These are phyloP conservation scores for Lophium mytilinum DNA, from an alignment of 495 filamentous ascomycete species.

Conservation along the genomic window DNA sequence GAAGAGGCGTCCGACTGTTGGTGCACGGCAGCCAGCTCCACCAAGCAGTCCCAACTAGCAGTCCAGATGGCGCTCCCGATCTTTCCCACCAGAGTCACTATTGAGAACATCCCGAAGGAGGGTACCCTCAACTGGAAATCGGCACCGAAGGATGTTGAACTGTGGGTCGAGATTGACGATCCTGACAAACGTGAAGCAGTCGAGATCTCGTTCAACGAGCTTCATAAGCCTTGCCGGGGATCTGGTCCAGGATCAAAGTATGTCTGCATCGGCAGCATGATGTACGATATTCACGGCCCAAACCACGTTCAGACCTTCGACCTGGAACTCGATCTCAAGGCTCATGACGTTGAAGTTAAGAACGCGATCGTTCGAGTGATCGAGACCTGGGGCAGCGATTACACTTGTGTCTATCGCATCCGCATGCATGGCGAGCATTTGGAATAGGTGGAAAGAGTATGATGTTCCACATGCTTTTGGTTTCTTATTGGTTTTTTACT, in stretches of 20 bases:
- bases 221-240: neutral
- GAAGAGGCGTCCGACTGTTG: constrained; percentile 59
- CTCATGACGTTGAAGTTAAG: constrained; percentile 31
- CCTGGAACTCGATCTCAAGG: constrained; percentile 37
- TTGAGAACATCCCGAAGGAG: constrained; percentile 53
- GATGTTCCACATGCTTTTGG: too few relatives aligned
- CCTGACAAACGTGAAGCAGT: constrained; percentile 11
- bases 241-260: constrained; percentile 27
- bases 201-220: constrained; percentile 1
- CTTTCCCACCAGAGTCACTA: constrained; percentile 47
- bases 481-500: too few relatives aligned
- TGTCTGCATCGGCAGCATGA: constrained; percentile 46
- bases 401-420: constrained; percentile 57
- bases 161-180: constrained; percentile 43
- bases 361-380: constrained; percentile 43
- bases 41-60: constrained; percentile 36
- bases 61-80: constrained; percentile 42
- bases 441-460: neutral
- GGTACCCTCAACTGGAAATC: constrained; percentile 45
- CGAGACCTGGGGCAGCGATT: constrained; percentile 47
- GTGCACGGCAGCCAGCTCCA: constrained; percentile 43
- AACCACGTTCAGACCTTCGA: constrained; percentile 44
- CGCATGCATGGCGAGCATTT: constrained; percentile 43
- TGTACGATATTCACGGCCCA: constrained; percentile 39
- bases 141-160: constrained; percentile 52